Evolutionary conservation across 208 protist genomes (phyloP).

Genomic region (Trypanosoma caninum): DNA sequence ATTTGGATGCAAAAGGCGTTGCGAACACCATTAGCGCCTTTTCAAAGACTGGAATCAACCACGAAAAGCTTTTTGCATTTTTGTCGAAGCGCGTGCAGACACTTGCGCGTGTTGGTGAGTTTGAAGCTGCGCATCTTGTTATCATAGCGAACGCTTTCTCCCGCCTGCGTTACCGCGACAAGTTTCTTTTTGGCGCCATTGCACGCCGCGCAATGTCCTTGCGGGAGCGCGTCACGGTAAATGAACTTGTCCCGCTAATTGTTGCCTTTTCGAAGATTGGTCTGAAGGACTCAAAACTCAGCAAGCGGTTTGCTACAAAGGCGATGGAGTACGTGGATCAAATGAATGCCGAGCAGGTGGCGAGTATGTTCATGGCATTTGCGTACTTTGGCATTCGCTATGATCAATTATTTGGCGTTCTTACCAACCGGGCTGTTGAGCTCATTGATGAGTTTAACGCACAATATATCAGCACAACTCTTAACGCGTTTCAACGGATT

Average conservation of each 20-base stretch:
- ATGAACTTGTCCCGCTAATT: slow-evolving; percentile 88
- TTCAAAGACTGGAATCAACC: slow-evolving; percentile 83
- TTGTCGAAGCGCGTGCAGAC: slow-evolving; percentile 85
- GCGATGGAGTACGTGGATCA: slow-evolving; percentile 91
- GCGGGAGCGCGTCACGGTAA: slow-evolving; percentile 86
- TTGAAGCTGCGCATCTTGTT: slow-evolving; percentile 85
- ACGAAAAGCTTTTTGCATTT: slow-evolving; percentile 77
- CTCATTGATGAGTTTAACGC: slow-evolving; percentile 92
- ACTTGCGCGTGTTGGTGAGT: slow-evolving; percentile 85
- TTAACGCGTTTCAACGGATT: slow-evolving; percentile 88
- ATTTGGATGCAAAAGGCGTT: slow-evolving; percentile 84
- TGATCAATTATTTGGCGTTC: slow-evolving; percentile 90
- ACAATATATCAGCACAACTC: slow-evolving; percentile 87
- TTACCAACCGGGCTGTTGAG: slow-evolving; percentile 91
- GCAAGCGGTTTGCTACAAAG: slow-evolving; percentile 87
- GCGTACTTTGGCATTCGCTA: slow-evolving; percentile 89
- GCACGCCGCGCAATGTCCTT: slow-evolving; percentile 83
- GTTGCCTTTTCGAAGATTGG: slow-evolving; percentile 80
- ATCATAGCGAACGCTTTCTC: slow-evolving; percentile 84
- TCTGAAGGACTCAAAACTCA: slow-evolving; percentile 83
- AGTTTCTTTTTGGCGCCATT: slow-evolving; percentile 79
- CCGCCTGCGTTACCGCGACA: slow-evolving; percentile 73
- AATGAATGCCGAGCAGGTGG: slow-evolving; percentile 90
- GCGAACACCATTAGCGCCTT: slow-evolving; percentile 88
- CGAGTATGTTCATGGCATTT: slow-evolving; percentile 88